Percentiles rank a stretch among this genome's conserved stretches.
These are phyloP conservation scores for Sherardia arvensis DNA, from an alignment of 257 asterid genomes.

Conservation along the genomic window DNA sequence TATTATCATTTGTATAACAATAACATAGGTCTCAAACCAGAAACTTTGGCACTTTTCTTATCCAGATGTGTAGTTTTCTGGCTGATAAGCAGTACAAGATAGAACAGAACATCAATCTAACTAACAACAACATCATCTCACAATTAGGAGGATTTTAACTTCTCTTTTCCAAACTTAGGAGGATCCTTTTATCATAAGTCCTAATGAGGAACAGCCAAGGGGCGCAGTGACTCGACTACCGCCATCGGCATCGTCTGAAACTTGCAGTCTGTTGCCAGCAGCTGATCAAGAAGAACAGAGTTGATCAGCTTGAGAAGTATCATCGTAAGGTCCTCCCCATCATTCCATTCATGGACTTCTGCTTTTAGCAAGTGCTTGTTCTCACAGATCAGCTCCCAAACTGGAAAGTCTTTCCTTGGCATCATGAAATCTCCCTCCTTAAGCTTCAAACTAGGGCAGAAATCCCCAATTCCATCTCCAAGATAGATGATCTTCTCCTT, in stretches of 20 bases:
- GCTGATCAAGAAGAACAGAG: conserved; percentile 17
- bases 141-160: too few relatives aligned
- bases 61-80: conserved; percentile 29
- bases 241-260: conserved; percentile 7
- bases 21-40: too few relatives aligned
- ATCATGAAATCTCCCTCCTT: conserved; percentile 45
- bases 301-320: conserved; percentile 33
- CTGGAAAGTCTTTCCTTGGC: conserved; percentile 79
- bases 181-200: neutral
- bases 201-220: conserved; percentile 21
- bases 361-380: conserved; percentile 34
- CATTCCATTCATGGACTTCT: conserved; percentile 48
- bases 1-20: too few relatives aligned
- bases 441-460: conserved; percentile 41
- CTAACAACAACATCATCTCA: neutral
- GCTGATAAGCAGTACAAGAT: conserved; percentile 59
- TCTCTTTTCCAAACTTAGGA: neutral
- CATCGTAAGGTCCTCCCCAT: conserved; percentile 47
- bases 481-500: conserved; percentile 49
- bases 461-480: conserved; percentile 74
- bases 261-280: conserved; percentile 19
- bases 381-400: conserved; percentile 51
- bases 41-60: neutral
- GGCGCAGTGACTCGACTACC: conserved; percentile 12
- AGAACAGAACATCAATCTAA: conserved; percentile 27